These are phyloP conservation scores for Ormosia emarginata DNA, from an alignment of 306 rosid genomes.

Conservation along the genomic window DNA sequence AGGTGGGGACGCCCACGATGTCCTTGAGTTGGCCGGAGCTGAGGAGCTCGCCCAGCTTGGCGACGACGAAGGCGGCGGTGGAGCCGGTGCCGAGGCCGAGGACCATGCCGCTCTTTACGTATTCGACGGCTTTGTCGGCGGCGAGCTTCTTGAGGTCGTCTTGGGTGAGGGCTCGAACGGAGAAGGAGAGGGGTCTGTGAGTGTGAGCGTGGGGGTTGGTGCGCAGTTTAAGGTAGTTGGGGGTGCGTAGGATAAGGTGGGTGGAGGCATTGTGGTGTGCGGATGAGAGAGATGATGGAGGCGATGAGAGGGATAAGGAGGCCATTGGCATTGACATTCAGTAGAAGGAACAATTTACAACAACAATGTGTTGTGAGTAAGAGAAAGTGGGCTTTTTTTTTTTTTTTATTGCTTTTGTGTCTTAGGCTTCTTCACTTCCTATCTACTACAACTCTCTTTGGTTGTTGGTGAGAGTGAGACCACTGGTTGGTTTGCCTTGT, in stretches of 20 bases:
- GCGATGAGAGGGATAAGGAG: slow-evolving; percentile 56
- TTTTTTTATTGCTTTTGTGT: background rate
- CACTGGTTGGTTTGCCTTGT: no score
- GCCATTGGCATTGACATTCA: slow-evolving; percentile 51
- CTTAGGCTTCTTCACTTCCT: background rate
- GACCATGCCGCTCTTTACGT: slow-evolving; percentile 78
- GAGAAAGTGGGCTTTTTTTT: no score
- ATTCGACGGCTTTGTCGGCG: slow-evolving; percentile 82
- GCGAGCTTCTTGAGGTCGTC: slow-evolving; percentile 83
- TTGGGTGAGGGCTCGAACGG: slow-evolving; percentile 68
- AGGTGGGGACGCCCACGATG: slow-evolving; percentile 77
- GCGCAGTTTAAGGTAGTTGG: slow-evolving; percentile 43
- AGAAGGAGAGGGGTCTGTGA: slow-evolving; percentile 19
- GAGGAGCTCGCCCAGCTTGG: slow-evolving; percentile 69
- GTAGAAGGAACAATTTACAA: background rate
- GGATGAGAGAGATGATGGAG: slow-evolving; percentile 47
- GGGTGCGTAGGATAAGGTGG: slow-evolving; percentile 49
- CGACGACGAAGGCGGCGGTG: slow-evolving; percentile 86
- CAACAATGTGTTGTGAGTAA: no score
- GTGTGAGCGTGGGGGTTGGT: background rate
- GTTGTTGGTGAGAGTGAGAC: background rate
- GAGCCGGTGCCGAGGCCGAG: slow-evolving; percentile 92
- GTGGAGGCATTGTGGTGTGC: slow-evolving; percentile 45
- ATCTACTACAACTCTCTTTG: background rate
- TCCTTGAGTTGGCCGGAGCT: slow-evolving; percentile 53